Evolutionary conservation across 805 yeast species (phyloP).

Genomic region (Henningerozyma blattae): DNA sequence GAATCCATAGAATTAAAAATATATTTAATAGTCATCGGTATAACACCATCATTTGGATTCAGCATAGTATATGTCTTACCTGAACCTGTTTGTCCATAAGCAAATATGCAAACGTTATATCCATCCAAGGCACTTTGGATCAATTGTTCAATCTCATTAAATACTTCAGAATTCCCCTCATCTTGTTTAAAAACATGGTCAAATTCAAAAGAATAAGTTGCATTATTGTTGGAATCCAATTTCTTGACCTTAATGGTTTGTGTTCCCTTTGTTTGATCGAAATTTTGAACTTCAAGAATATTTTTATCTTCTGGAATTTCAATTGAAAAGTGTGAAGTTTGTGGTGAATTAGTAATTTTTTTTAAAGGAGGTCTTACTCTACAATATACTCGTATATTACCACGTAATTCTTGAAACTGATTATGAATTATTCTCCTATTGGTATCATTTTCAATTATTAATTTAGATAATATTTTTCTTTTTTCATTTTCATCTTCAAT

Average conservation of each 20-base stretch:
- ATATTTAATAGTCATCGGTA: slow-evolving; percentile 60
- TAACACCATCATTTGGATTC: slow-evolving; percentile 57
- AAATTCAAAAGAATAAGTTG: slow-evolving; percentile 41
- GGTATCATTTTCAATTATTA: slow-evolving; percentile 37
- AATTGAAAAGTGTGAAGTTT: neutral
- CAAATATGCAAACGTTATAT: slow-evolving; percentile 82
- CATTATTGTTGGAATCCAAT: slow-evolving; percentile 1
- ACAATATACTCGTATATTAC: slow-evolving; percentile 86
- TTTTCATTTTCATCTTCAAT: neutral
- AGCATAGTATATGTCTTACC: slow-evolving; percentile 94
- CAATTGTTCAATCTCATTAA: slow-evolving; percentile 75
- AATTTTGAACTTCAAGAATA: slow-evolving; percentile 20
- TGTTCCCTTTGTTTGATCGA: slow-evolving; percentile 19
- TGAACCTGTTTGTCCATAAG: slow-evolving; percentile 95
- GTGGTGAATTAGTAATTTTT: neutral
- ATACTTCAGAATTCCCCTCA: slow-evolving; percentile 49
- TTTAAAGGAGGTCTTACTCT: slow-evolving; percentile 58
- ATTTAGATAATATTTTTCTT: neutral
- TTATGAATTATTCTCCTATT: slow-evolving; percentile 56
- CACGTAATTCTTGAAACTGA: slow-evolving; percentile 73
- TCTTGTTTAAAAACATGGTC: slow-evolving; percentile 61
- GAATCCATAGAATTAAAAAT: slow-evolving; percentile 47
- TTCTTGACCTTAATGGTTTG: slow-evolving; percentile 15
- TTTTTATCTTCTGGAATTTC: slow-evolving; percentile 16
- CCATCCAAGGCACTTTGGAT: slow-evolving; percentile 85